Evolutionary conservation across 139 green algal genomes (phyloP).

Genomic region (Closterium sp.): DNA sequence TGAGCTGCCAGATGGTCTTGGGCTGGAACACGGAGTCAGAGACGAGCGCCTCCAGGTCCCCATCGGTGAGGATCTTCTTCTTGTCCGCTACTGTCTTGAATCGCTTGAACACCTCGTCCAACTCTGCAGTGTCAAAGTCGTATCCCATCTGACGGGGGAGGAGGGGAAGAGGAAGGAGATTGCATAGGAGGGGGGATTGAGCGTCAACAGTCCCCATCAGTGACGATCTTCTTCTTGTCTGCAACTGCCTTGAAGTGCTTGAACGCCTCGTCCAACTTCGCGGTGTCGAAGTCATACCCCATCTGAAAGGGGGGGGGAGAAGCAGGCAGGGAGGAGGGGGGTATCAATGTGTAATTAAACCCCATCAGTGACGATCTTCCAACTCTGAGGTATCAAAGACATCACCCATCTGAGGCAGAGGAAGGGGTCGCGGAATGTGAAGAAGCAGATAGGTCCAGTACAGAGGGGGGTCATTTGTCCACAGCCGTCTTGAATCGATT

Average conservation of each 20-base stretch:
- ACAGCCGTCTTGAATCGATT: slow-evolving; percentile 87
- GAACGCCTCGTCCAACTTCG: slow-evolving; percentile 89
- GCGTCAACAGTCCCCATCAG: slow-evolving; percentile 91
- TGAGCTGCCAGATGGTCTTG: slow-evolving; percentile 75
- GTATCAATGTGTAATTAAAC: slow-evolving; percentile 66
- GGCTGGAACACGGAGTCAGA: slow-evolving; percentile 78
- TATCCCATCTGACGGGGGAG: slow-evolving; percentile 72
- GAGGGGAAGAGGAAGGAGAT: not conserved
- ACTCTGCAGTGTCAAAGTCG: slow-evolving; percentile 66
- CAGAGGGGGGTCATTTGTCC: slow-evolving; percentile 62
- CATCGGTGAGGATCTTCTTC: slow-evolving; percentile 90
- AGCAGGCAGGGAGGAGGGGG: not conserved
- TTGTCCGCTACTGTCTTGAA: slow-evolving; percentile 91
- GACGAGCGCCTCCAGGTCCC: slow-evolving; percentile 91
- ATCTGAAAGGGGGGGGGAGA: slow-evolving; percentile 54
- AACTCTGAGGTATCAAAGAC: slow-evolving; percentile 71
- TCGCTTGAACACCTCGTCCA: slow-evolving; percentile 91
- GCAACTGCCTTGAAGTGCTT: slow-evolving; percentile 88
- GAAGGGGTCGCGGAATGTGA: too few relatives aligned
- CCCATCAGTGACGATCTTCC: slow-evolving; percentile 85
- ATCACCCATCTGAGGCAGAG: slow-evolving; percentile 71
- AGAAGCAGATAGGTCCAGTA: not conserved
- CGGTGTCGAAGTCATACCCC: slow-evolving; percentile 73
- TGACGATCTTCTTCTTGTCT: slow-evolving; percentile 89
- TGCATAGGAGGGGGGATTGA: not conserved